These are phyloP conservation scores for Lasiosphaeria hispida DNA, from an alignment of 495 filamentous ascomycete genomes.

Conservation along the genomic window DNA sequence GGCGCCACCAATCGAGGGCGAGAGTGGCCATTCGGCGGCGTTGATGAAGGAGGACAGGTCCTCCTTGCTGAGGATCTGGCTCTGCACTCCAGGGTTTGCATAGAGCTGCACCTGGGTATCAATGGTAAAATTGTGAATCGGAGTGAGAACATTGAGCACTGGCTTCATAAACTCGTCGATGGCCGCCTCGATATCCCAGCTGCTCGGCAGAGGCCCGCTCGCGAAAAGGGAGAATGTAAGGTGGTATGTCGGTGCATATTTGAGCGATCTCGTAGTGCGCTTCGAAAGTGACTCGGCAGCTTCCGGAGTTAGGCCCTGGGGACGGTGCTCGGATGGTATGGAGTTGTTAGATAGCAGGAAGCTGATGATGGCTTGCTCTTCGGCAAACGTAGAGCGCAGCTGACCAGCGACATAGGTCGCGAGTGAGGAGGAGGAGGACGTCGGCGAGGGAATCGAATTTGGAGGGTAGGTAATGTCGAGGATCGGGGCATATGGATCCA, in stretches of 20 bases:
- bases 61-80: constrained; percentile 71
- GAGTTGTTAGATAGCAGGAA: constrained; percentile 67
- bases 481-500: constrained; percentile 65
- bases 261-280: constrained; percentile 73
- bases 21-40: constrained; percentile 94
- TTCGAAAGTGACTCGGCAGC: constrained; percentile 48
- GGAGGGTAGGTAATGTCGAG: constrained; percentile 80
- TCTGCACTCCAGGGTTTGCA: constrained; percentile 71
- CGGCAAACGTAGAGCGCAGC: constrained; percentile 74
- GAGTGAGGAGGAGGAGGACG: constrained; percentile 68
- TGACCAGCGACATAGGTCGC: constrained; percentile 78
- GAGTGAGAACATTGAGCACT: constrained; percentile 69
- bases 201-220: constrained; percentile 69
- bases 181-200: constrained; percentile 87
- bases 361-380: constrained; percentile 87
- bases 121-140: constrained; percentile 93
- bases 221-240: constrained; percentile 95
- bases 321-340: constrained; percentile 47
- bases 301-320: constrained; percentile 41
- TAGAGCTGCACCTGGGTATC: constrained; percentile 96
- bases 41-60: constrained; percentile 95
- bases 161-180: constrained; percentile 79
- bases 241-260: constrained; percentile 92
- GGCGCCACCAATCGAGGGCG: constrained; percentile 86
- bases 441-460: constrained; percentile 66